Conservation (phyloP, 1,284 basidiomycete genomes). For the Stygiomarasmius scandens region DNA sequence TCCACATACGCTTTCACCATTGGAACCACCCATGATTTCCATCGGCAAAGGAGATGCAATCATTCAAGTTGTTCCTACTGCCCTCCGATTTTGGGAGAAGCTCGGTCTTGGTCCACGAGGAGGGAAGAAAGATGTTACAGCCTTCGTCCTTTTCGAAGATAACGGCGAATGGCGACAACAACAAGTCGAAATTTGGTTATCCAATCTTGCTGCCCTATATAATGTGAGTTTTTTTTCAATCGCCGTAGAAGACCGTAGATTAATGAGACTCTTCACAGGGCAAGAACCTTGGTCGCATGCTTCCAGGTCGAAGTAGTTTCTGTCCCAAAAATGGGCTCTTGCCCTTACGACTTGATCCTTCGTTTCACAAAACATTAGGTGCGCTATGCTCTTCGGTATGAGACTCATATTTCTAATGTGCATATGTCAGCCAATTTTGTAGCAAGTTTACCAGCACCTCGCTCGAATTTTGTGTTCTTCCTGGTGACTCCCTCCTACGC, state of each 20-base stretch:
- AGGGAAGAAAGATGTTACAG: slow-evolving; percentile 69
- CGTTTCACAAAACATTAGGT: slow-evolving; percentile 67
- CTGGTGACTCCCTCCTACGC: slow-evolving; percentile 61
- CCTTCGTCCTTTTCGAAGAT: slow-evolving; percentile 72
- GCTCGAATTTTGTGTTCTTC: slow-evolving; percentile 62
- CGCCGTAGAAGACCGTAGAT: slow-evolving; percentile 4
- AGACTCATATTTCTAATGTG: neutral
- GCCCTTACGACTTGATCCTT: slow-evolving; percentile 61
- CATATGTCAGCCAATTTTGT: slow-evolving; percentile 53
- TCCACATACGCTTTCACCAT: slow-evolving; percentile 24
- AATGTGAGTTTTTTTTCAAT: slow-evolving; percentile 44
- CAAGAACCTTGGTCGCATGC: slow-evolving; percentile 61
- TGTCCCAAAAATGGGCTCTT: slow-evolving; percentile 59
- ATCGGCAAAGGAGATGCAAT: slow-evolving; percentile 66
- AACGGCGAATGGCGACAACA: slow-evolving; percentile 45
- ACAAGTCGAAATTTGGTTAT: slow-evolving; percentile 61
- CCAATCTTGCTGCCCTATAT: slow-evolving; percentile 54
- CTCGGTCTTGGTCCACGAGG: slow-evolving; percentile 70
- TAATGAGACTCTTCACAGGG: slow-evolving; percentile 42
- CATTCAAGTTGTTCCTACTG: slow-evolving; percentile 65
- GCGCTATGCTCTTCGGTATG: no score
- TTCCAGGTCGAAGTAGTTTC: slow-evolving; percentile 47
- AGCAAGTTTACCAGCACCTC: slow-evolving; percentile 40
- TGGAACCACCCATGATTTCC: slow-evolving; percentile 60
- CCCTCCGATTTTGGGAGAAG: slow-evolving; percentile 82